Conservation (phyloP, 129 eudicot species). For the Deinandra increscens region DNA sequence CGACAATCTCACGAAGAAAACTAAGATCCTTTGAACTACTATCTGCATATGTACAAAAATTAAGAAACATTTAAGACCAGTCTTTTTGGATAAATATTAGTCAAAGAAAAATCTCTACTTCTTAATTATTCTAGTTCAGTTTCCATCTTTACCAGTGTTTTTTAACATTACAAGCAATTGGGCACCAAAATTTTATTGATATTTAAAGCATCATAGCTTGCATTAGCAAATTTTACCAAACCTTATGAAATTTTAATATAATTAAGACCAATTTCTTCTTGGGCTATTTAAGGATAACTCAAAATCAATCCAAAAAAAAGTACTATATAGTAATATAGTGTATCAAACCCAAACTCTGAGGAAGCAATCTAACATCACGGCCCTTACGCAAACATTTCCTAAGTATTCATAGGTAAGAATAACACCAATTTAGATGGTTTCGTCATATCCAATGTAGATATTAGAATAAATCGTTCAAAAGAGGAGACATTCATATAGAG, state of each 20-base stretch:
- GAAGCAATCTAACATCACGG: background rate
- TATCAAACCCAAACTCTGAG: slow-evolving; percentile 2
- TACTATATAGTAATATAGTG: background rate
- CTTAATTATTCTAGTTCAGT: background rate
- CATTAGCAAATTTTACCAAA: too few relatives aligned
- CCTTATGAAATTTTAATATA: slow-evolving; percentile 8
- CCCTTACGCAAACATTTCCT: background rate
- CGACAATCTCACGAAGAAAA: slow-evolving; percentile 5
- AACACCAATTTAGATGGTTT: background rate
- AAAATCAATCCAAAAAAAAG: slow-evolving; percentile 4
- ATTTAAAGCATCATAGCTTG: background rate
- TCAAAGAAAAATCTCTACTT: background rate
- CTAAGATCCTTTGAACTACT: background rate
- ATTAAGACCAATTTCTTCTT: background rate
- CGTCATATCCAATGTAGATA: background rate
- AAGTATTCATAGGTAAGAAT: background rate
- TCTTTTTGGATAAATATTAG: background rate
- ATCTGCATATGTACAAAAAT: background rate
- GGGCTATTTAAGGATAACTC: slow-evolving; percentile 6
- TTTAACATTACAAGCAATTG: background rate
- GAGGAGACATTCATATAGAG: background rate
- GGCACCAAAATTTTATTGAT: slow-evolving; percentile 10
- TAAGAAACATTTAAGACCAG: slow-evolving; percentile 10
- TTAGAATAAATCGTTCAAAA: background rate
- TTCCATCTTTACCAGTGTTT: slow-evolving; percentile 11